Base-by-base conservation (phyloP, 768 basidiomycete genomes). In the Russula foetens region DNA sequence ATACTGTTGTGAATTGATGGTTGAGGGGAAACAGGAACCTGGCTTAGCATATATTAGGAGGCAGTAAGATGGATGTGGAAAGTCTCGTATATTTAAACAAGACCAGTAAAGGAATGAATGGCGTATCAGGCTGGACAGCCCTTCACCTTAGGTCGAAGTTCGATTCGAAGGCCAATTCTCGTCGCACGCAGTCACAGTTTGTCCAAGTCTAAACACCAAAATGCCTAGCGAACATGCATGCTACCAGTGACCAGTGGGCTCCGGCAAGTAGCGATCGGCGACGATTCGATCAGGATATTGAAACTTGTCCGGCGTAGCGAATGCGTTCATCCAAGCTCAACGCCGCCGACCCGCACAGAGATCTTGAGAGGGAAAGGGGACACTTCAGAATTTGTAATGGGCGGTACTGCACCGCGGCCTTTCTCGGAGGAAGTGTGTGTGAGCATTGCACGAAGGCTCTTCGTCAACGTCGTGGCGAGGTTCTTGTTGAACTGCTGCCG, bases 351-450 rank as follows among this genome's bases (percentile, higher is more conserved):
- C 60, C 77, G 84, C 51, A 90, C 88, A 5, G 72, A 68, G 39
- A 92, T 82, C 62, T 82, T 81, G 39, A 90, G 78, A 2, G 90
- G 90, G 67, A 92, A 92, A 0, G 90, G 90, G 0, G 90, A 91
- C 45, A 92, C 88, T 7, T 68, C 61, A 2, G 29, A 83, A 59
- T 88, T 84, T n/a, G 86, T 89, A 58, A 92, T 92, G 6, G 84
- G 80, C 4, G 90, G 90, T 8, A 92, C 90, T 0, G 81, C 85
- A 0, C 80, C 76, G 4, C 90, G 81, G 4, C 91, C 91, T 12
- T 76, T 75, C 67, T 90, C 90, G 1, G 90, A 91, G 0, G 90
- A 86, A 0, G 90, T 89, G 66, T 92, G 83, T 1, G 76, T 81
- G 21, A 91, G 77, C 80, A 92, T 90, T 31, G 80, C 83, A 28